Conservation (phyloP, 225 moss, liverwort and hornwort species). For the Marchantia polymorpha region DNA sequence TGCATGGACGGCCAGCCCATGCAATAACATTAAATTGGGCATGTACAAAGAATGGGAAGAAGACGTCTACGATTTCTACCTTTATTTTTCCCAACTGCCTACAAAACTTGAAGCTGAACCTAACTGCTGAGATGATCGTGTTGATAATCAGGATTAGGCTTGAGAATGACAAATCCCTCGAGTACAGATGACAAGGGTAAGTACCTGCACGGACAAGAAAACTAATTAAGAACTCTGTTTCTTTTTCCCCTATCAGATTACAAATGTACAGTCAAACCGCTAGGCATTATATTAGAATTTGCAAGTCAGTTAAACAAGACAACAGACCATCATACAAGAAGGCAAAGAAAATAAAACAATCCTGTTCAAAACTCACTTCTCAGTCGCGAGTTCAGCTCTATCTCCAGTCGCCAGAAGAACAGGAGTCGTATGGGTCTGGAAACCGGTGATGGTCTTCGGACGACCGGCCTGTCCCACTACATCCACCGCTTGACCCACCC, state of each 20-base stretch:
- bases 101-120: conserved; percentile 29
- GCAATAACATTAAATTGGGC: conserved; percentile 9
- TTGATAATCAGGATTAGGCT: conserved; percentile 94
- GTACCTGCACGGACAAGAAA: conserved; percentile 55
- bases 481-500: conserved; percentile 98
- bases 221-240: not conserved
- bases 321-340: not conserved
- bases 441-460: conserved; percentile 97
- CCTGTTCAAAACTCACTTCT: conserved; percentile 51
- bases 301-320: no score
- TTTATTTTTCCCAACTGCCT: conserved; percentile 30
- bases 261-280: no score
- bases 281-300: not conserved
- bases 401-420: conserved; percentile 98
- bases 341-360: not conserved
- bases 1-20: conserved; percentile 3
- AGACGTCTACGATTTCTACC: conserved; percentile 12
- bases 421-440: conserved; percentile 96
- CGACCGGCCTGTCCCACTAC: conserved; percentile 99
- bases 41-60: conserved; percentile 1
- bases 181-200: conserved; percentile 89
- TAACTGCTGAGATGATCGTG: conserved; percentile 96
- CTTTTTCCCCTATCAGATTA: no score
- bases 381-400: conserved; percentile 95
- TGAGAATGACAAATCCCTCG: conserved; percentile 95